Conservation (phyloP, 1,139 yeast species). For the Hansenula lynferdii region DNA sequence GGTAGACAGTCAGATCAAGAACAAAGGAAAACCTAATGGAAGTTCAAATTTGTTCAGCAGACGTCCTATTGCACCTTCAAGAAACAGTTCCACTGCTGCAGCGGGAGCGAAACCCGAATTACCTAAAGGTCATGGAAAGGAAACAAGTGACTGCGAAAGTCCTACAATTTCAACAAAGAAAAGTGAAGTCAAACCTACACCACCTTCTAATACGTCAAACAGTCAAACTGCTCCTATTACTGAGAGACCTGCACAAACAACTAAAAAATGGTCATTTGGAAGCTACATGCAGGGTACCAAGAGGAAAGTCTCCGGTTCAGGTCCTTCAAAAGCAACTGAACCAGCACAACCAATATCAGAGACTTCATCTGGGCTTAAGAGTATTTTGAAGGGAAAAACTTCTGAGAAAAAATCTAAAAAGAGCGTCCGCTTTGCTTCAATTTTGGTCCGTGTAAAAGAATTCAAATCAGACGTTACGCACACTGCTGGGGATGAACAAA, state of each 20-base stretch:
- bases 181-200: background rate
- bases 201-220: background rate
- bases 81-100: too few relatives aligned
- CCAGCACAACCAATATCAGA: background rate
- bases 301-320: background rate
- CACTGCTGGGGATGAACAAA: background rate
- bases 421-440: background rate
- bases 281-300: background rate
- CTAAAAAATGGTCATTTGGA: background rate
- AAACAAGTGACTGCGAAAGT: too few relatives aligned
- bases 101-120: too few relatives aligned
- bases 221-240: too few relatives aligned
- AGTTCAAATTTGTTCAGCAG: too few relatives aligned
- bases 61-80: too few relatives aligned
- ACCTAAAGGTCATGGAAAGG: too few relatives aligned
- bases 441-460: background rate
- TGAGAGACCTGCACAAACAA: background rate
- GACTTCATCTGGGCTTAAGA: background rate
- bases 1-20: too few relatives aligned
- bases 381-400: background rate
- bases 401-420: background rate
- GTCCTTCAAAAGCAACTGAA: too few relatives aligned
- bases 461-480: background rate
- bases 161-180: too few relatives aligned
- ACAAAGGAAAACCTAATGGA: too few relatives aligned